These are phyloP conservation scores for Pythium brachiatum DNA, from an alignment of 352 stramenopile species.

Conservation along the genomic window DNA sequence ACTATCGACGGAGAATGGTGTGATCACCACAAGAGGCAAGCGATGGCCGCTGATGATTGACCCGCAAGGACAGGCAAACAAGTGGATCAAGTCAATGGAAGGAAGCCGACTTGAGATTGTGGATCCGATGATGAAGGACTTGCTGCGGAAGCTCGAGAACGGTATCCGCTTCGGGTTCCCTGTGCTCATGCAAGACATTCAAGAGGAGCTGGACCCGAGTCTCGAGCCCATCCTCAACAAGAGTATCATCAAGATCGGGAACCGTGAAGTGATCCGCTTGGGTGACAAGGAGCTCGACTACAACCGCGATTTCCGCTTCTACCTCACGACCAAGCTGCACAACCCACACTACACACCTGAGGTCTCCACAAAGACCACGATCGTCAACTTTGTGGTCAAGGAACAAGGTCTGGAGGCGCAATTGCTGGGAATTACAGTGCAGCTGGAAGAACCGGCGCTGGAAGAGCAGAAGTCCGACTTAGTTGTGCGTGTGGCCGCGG, in stretches of 20 bases:
- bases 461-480: conserved; percentile 95
- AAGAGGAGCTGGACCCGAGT: conserved; percentile 94
- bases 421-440: conserved; percentile 92
- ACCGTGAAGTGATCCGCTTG: conserved; percentile 91
- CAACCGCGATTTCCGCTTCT: conserved; percentile 93
- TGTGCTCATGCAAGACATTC: conserved; percentile 94
- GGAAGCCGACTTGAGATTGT: conserved; percentile 86
- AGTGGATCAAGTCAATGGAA: conserved; percentile 96
- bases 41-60: conserved; percentile 98
- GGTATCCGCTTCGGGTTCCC: conserved; percentile 93
- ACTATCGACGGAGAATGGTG: conserved; percentile 94
- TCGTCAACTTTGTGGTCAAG: conserved; percentile 97
- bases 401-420: conserved; percentile 94
- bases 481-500: conserved; percentile 87
- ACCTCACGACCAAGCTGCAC: conserved; percentile 95
- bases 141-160: conserved; percentile 93
- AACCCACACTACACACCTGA: conserved; percentile 96
- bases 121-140: conserved; percentile 94
- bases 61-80: conserved; percentile 94
- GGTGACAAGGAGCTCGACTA: conserved; percentile 97
- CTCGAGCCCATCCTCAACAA: conserved; percentile 94
- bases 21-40: conserved; percentile 93
- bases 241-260: conserved; percentile 93
- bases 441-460: conserved; percentile 92
- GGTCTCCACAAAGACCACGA: conserved; percentile 94